Percentiles rank a stretch among this genome's conserved stretches.
These are phyloP conservation scores for Magnusiomyces clavatus DNA, from an alignment of 1,139 yeast genomes.

Conservation along the genomic window DNA sequence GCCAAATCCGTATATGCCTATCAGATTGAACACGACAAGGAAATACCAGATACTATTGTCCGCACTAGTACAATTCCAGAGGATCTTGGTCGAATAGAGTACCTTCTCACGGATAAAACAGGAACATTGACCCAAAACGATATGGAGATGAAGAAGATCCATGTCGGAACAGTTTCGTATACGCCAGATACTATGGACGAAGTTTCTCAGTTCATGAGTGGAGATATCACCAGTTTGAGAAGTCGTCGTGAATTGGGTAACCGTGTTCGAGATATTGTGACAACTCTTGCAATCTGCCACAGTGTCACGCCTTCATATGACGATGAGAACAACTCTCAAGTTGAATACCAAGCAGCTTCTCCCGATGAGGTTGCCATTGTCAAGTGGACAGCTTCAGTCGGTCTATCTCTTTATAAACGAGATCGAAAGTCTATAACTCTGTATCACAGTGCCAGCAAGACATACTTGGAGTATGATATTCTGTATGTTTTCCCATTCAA, in stretches of 20 bases:
- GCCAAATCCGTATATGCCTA: conserved; percentile 95
- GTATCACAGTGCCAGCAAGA: conserved; percentile 53
- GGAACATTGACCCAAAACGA: conserved; percentile 98
- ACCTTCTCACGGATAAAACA: conserved; percentile 86
- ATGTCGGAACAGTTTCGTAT: conserved; percentile 85
- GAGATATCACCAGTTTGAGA: conserved; percentile 27
- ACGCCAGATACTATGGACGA: conserved; percentile 90
- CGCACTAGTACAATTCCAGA: conserved; percentile 97
- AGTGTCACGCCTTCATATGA: conserved; percentile 87
- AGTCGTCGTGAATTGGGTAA: conserved; percentile 60
- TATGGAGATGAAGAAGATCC: conserved; percentile 92
- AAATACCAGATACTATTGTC: conserved; percentile 81
- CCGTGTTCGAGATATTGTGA: conserved; percentile 70
- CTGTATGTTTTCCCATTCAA: conserved; percentile 86
- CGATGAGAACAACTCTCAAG: conserved; percentile 34
- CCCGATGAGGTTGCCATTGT: conserved; percentile 99
- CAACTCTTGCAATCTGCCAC: conserved; percentile 86
- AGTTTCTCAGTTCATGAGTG: conserved; percentile 59
- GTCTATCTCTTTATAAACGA: conserved; percentile 67
- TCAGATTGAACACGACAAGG: conserved; percentile 81
- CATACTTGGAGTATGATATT: conserved; percentile 53
- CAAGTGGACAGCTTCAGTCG: conserved; percentile 80
- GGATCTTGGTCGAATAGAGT: conserved; percentile 93
- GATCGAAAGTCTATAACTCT: conserved; percentile 72
- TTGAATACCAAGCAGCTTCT: conserved; percentile 93